Base-by-base conservation (phyloP, 2,329 filamentous ascomycete genomes). In the Monosporascus sp. region DNA sequence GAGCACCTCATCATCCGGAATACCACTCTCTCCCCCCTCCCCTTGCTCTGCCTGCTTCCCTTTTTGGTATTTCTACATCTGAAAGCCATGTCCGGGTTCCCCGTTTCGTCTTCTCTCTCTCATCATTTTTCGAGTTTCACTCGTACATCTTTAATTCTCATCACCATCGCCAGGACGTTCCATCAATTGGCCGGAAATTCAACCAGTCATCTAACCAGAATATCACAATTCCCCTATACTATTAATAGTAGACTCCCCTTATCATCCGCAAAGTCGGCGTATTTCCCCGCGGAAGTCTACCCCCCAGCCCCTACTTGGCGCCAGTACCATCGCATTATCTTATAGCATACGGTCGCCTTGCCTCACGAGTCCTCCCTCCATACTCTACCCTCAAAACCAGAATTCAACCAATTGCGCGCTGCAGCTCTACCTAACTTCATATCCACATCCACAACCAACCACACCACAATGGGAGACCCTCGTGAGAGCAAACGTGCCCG, bases 301-400 rank as follows among this genome's bases (percentile, higher is more conserved):
- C 22, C 51, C 48, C 59, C 59, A 54, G 53, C 52, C 7, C 52
- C 56, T 52, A 52, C 58, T 57, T 31, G 54, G 49, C 52, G 41
- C 49, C 26, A 52, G 49, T 45, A 46, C 41, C 22, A 48, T 17
- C 59, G 50, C 17, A 45, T 50, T 38, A 52, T 24, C 49, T 58
- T 61, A 58, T 66, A 66, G 61, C 57, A 65, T 61, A 59, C 51
- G 56, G 59, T 54, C 57, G 58, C 56, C 59, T 63, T 64, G 57
- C 57, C 56, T 64, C 61, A 52, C 50, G 56, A 55, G 48, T 48
- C 52, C 47, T 55, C 51, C 49, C 53, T 46, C 19, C 52, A 49
- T 26, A 37, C 31, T 38, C 37, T 50, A 56, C 24, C 57, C 43
- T 47, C 53, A 45, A 36, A 40, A 45, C 22, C 37, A 52, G 56